phyloP scores from a whole-genome alignment of 2,329 filamentous ascomycete species.

The Camptophora hylomeconis region DNA sequence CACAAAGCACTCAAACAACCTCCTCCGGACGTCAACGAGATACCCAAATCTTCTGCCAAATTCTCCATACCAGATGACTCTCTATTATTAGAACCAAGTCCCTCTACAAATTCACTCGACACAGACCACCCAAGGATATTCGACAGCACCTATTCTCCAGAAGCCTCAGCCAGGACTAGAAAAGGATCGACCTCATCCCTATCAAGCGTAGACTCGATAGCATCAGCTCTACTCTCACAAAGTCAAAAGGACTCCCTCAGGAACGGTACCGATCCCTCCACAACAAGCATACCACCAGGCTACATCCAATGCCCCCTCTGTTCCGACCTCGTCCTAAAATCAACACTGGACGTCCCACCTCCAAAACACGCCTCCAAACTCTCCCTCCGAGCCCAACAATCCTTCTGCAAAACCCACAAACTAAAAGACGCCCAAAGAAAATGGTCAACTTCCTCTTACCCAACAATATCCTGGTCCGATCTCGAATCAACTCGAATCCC shows the following conservation, averaged over 20 bases:
- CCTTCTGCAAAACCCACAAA: constrained; percentile 14
- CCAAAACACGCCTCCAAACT: constrained; percentile 8
- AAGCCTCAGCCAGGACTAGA: background rate
- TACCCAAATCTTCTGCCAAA: too few species aligned
- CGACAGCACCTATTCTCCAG: too few species aligned
- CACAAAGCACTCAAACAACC: too few species aligned
- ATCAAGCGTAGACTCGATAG: constrained; percentile 10
- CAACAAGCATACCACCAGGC: background rate
- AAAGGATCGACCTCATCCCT: constrained; percentile 11
- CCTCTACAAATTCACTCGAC: too few species aligned
- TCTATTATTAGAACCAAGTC: too few species aligned
- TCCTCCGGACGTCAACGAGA: too few species aligned
- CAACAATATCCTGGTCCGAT: constrained; percentile 56
- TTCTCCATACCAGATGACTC: too few species aligned
- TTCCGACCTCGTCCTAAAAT: background rate
- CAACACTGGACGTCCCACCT: background rate
- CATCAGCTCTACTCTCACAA: background rate
- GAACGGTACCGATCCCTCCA: background rate
- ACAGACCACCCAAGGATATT: too few species aligned
- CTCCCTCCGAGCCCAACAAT: constrained; percentile 12
- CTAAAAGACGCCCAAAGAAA: constrained; percentile 16
- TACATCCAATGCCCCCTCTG: background rate
- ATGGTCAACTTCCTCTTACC: constrained; percentile 48
- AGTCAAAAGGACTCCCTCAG: background rate
- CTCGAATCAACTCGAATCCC: constrained; percentile 38